Evolutionary conservation across 331 rosid genomes (phyloP).

Genomic region (Malus hybrid): DNA sequence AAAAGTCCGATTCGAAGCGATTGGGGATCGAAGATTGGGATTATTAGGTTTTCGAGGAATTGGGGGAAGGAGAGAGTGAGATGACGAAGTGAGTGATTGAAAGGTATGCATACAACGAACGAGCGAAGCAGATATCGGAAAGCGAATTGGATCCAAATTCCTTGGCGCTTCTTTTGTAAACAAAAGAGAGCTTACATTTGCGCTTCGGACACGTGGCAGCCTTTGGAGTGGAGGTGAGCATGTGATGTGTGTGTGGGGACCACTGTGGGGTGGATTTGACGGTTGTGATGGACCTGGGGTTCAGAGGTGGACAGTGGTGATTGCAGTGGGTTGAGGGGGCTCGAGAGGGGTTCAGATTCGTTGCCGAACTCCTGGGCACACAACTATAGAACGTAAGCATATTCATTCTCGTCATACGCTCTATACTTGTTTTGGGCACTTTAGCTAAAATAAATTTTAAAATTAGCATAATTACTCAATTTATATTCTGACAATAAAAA

Average conservation of each 20-base stretch:
- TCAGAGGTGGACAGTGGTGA: no score
- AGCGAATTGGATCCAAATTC: constrained; percentile 46
- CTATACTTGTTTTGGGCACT: no score
- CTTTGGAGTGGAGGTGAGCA: background rate
- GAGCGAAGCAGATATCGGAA: constrained; percentile 7
- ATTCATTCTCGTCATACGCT: no score
- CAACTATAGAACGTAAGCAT: no score
- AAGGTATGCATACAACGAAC: background rate
- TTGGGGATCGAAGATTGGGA: background rate
- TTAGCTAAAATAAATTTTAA: no score
- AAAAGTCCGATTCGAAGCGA: background rate
- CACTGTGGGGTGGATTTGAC: background rate
- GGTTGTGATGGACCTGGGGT: background rate
- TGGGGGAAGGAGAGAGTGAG: background rate
- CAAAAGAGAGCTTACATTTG: background rate
- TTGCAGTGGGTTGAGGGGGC: no score
- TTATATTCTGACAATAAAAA: no score
- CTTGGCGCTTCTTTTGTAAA: constrained; percentile 45
- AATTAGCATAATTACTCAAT: no score
- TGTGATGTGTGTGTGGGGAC: background rate
- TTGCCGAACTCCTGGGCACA: no score
- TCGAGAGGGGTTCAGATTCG: no score
- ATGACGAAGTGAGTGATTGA: background rate
- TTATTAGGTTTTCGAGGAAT: background rate
- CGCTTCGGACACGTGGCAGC: background rate